Conservation (phyloP, 2,329 filamentous ascomycete species). For the Cercospora janseana region DNA sequence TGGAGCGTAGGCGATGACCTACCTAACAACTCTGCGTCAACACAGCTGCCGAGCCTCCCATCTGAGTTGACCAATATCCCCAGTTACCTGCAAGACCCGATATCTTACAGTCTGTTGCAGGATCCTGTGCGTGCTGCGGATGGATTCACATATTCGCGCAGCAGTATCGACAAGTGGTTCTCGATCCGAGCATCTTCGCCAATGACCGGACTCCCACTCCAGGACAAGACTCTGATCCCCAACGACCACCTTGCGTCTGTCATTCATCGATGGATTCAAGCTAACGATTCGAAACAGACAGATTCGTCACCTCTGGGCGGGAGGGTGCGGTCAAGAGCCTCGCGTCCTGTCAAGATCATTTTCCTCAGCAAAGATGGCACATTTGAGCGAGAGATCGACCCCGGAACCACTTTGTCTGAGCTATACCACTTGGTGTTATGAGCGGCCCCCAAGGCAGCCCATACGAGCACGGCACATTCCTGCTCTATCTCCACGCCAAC, state of each 20-base stretch:
- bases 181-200: constrained; percentile 34
- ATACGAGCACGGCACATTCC: constrained; percentile 38
- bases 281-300: constrained; percentile 5
- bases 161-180: constrained; percentile 40
- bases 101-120: constrained; percentile 36
- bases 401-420: constrained; percentile 18
- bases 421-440: constrained; percentile 38
- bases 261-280: constrained; percentile 31
- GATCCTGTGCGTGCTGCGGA: constrained; percentile 39
- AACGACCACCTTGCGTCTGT: constrained; percentile 28
- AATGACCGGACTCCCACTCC: constrained; percentile 33
- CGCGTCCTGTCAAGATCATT: constrained; percentile 7
- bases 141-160: constrained; percentile 38
- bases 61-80: constrained; percentile 26
- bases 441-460: constrained; percentile 36
- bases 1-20: constrained; percentile 33
- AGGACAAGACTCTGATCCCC: constrained; percentile 25
- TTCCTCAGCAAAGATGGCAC: constrained; percentile 23
- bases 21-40: constrained; percentile 17
- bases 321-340: too few species aligned
- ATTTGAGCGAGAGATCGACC: constrained; percentile 16
- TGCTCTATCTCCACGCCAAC: constrained; percentile 41
- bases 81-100: constrained; percentile 35
- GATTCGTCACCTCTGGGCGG: too few species aligned
- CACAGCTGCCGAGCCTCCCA: constrained; percentile 23